phyloP scores from a whole-genome alignment of 495 filamentous ascomycete genomes.

The Echria macrotheca region DNA sequence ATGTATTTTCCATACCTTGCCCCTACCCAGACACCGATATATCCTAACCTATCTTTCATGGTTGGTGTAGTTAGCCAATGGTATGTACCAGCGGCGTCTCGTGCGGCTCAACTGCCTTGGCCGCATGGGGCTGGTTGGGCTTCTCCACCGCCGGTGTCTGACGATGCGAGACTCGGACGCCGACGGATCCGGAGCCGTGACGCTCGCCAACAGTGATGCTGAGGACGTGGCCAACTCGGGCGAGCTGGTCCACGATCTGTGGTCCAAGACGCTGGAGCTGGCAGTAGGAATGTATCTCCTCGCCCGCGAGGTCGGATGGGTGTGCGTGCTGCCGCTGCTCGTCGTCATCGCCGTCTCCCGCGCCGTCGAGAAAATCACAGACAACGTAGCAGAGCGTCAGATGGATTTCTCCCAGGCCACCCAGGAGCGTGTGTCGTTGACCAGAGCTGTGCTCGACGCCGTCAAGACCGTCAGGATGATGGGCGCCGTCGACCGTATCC shows the following conservation, averaged over 20 bases:
- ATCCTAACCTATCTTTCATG: no score
- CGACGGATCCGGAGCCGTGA: slow-evolving; percentile 50
- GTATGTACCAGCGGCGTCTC: slow-evolving; percentile 34
- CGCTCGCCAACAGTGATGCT: slow-evolving; percentile 51
- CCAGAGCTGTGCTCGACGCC: slow-evolving; percentile 46
- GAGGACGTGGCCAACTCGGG: slow-evolving; percentile 18
- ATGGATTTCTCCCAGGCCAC: slow-evolving; percentile 44
- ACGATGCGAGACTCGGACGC: slow-evolving; percentile 37
- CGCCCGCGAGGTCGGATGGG: slow-evolving; percentile 47
- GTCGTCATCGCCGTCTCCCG: slow-evolving; percentile 34
- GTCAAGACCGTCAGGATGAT: slow-evolving; percentile 61
- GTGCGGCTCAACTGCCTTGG: slow-evolving; percentile 54
- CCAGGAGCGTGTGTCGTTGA: slow-evolving; percentile 47
- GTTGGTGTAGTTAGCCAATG: no score
- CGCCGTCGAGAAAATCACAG: slow-evolving; percentile 37
- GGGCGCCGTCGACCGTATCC: slow-evolving; percentile 41
- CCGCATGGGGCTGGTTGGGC: slow-evolving; percentile 48
- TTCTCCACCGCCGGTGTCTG: slow-evolving; percentile 53
- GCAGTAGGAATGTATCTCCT: slow-evolving; percentile 53
- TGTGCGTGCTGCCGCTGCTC: slow-evolving; percentile 47
- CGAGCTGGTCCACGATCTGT: slow-evolving; percentile 34
- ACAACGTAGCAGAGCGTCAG: slow-evolving; percentile 39
- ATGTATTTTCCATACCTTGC: no score
- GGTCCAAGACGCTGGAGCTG: slow-evolving; percentile 52
- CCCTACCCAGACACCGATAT: no score